Evolutionary conservation across 257 asterid genomes (phyloP), one percentile per base, ranked within the genome.

Genomic region (Nicotiana benthamiana): DNA sequence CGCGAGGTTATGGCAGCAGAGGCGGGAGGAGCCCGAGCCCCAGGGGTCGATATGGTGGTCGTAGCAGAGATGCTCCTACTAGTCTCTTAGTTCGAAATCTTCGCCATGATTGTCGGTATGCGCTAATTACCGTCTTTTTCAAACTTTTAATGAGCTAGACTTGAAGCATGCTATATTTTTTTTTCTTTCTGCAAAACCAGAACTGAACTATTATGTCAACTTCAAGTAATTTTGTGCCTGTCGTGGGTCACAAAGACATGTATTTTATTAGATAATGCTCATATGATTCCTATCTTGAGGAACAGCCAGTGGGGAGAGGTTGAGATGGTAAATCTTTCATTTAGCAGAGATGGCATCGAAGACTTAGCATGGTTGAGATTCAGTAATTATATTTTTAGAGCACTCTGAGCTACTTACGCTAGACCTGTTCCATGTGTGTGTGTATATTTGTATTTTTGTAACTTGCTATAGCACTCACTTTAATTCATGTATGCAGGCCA

Each of bases 31-130:
- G 97, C 81, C 97, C 97, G 10, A 86, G 88, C 88, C 93, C 72
- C 48, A 90, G 87, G 86, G 95, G 95, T 20, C 89, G 93, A 24
- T 80, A 87, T 80, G 90, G 91, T 56, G 89, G 97, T 46, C 88
- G 87, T 75, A 80, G 80, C 75, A 82, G 89, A 75, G 97, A 92
- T 83, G 96, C 90, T 43, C 97, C 98, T 0, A 95, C 99, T 32
- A 93, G 99, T 78, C 97, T 95, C 18, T 86, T 95, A 62, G 99
- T 95, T 52, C 97, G 98, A 59, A 95, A 95, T 77, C 98, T 93
- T 82, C 97, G 97, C 64, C 97, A 85, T 80, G 99, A 95, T 84
- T 92, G 97, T 84, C 89, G 99, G 98, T 90, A 76, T 22, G 85
- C 54, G 22, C 12, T 22, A 30, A 30, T 17, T 6, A 22, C 0